Base-by-base conservation (phyloP, 768 basidiomycete genomes). In the Lactarius tabidus region DNA sequence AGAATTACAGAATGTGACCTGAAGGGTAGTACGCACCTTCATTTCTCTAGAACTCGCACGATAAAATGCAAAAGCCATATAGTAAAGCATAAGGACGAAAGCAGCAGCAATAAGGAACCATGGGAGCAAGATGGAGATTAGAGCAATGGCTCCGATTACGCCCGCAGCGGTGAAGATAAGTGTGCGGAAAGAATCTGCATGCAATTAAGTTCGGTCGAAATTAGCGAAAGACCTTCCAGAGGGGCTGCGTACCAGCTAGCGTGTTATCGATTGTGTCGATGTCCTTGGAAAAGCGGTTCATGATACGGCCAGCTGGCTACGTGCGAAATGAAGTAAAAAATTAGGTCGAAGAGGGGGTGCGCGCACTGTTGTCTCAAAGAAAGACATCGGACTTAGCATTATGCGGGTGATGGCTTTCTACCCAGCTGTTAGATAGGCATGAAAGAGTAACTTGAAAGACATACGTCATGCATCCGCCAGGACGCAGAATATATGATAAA, bases 271-370 rank as follows among this genome's bases (percentile, higher is more conserved):
- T 81, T 1, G 90, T 92, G 71, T 93, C 90, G 57, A 91, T 84
- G 73, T 92, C 89, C 78, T 93, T 93, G 1, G 91, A 87, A 73
- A 97, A 93, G 18, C 93, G 85, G 74, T 94, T 94, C 84, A 93
- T 89, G 67, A 97, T 91, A 14, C 92, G 85, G 18, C 94, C 94
- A 26, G 91, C 80, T 6, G 91, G 91, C 81, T 87, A 70, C 18
- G 62, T 67, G 52, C 66, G 17, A 62, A 33, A 63, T 71, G 64
- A 53, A 67, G 29, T 63, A 63, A 67, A 60, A 63, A 31, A 39
- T 12, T 56, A 43, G 10, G 48, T 51, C 48, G 5, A 43, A 51
- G 20, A 17, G 53, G 39, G n/a, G n/a, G n/a, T n/a, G n/a, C n/a
- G 71, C 79, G 70, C 71, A 87, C 86, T 5, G 90, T 91, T 1